Evolutionary conservation across 129 eudicot species (phyloP), one percentile per base, ranked within the genome.

Genomic region (Flaveria brownii): DNA sequence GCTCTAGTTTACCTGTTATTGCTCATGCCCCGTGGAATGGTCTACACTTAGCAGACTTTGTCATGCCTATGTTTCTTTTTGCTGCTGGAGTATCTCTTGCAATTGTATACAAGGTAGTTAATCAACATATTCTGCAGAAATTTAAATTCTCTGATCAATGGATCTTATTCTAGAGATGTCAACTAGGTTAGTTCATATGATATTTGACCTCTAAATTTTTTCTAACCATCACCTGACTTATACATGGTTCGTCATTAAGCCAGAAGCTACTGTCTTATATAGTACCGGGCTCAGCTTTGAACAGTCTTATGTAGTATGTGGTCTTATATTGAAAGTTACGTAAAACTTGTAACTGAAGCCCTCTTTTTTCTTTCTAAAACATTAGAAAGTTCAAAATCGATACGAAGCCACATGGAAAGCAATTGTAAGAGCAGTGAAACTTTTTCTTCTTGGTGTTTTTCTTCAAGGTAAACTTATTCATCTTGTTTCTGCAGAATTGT

Each of bases 21-120:
- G 87, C 89, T 50, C 97, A 91, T 81, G 82, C 85, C 57, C 93
- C 97, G 2, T 91, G 97, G 97, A 84, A 91, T 74, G 89, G 91
- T 46, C 56, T 91, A 55, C 93, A 84, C 74, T 83, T 88, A 79
- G 97, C 97, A 60, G 93, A 91, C 74, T 82, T 91, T 81, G 97
- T 91, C 66, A 91, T 88, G 93, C 97, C 97, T 50, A 86, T 91
- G 78, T 91, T 91, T 77, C 93, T 91, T 70, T 91, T 88, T 68
- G 87, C 88, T 54, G 88, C 91, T 68, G 97, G 97, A 70, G 74
- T 88, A 80, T 87, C 97, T 49, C 84, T 88, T 57, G 93, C 93
- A n/a, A 81, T 91, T 70, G 91, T 79, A 25, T 81, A 91, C 83
- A 88, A 88, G 97, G 93, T 91, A 78, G 46, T 41, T 41, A 72